A percentile compares a stretch with the other conserved stretches of the same genome.
phyloP scores from a whole-genome alignment of 2,329 filamentous ascomycete genomes.

The Phaeomoniella chlamydospora region DNA sequence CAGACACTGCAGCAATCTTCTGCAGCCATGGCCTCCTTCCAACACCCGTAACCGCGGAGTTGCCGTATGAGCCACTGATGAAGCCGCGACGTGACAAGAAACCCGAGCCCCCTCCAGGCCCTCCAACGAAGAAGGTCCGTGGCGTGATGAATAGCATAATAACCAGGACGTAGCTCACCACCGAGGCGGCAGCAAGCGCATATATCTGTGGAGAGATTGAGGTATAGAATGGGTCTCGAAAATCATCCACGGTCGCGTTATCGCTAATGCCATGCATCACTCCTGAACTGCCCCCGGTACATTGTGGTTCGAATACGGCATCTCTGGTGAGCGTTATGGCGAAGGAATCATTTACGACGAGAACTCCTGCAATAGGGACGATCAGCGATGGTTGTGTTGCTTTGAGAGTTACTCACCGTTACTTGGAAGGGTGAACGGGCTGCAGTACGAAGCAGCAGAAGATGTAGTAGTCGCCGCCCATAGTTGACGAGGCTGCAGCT shows the following conservation, averaged over 20 bases:
- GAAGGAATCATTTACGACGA: constrained; percentile 25
- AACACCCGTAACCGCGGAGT: constrained; percentile 61
- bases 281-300: constrained; percentile 23
- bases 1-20: constrained; percentile 50
- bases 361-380: constrained; percentile 15
- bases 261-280: constrained; percentile 12
- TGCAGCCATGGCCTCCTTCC: constrained; percentile 91
- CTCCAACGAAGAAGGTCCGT: constrained; percentile 81
- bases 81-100: constrained; percentile 71
- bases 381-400: constrained; percentile 2
- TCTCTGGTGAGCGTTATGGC: constrained; percentile 30
- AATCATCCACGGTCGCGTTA: constrained; percentile 44
- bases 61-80: constrained; percentile 60
- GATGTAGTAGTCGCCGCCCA: constrained; percentile 15
- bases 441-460: constrained; percentile 35
- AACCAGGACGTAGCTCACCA: constrained; percentile 81
- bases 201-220: constrained; percentile 89
- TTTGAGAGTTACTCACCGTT: constrained; percentile 25
- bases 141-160: constrained; percentile 91
- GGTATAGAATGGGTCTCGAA: constrained; percentile 79
- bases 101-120: constrained; percentile 42
- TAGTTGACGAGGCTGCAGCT: constrained; percentile 8
- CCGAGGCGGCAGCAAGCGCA: constrained; percentile 78
- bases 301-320: constrained; percentile 34
- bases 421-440: constrained; percentile 47